phyloP scores from a whole-genome alignment of 768 basidiomycete genomes.

The Leccinum disarticulatum region DNA sequence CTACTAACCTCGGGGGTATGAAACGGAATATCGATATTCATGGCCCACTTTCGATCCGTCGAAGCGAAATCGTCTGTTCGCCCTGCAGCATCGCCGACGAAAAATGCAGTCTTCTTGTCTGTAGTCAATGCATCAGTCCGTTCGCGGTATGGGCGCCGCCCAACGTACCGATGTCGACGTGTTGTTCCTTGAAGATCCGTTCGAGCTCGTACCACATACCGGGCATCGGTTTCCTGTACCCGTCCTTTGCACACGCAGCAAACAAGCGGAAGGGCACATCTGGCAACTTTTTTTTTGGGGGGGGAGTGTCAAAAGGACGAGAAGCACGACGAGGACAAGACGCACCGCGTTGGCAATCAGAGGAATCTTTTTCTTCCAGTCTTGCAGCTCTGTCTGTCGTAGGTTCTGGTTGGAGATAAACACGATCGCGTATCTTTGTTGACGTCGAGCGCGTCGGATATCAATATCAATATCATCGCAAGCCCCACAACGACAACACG shows the following conservation, averaged over 20 bases:
- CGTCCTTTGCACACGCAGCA: slow-evolving; percentile 74
- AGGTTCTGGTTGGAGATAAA: slow-evolving; percentile 81
- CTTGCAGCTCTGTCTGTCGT: slow-evolving; percentile 44
- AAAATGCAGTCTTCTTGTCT: slow-evolving; percentile 72
- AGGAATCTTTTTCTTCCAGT: slow-evolving; percentile 78
- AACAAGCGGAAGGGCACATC: slow-evolving; percentile 75
- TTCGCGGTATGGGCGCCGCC: not conserved
- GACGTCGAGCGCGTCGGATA: not conserved
- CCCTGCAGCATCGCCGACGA: slow-evolving; percentile 90
- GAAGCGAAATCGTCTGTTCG: slow-evolving; percentile 73
- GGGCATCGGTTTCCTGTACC: slow-evolving; percentile 81
- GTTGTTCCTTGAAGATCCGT: slow-evolving; percentile 54
- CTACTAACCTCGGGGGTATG: slow-evolving; percentile 75
- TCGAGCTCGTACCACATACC: slow-evolving; percentile 84
- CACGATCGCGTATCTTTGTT: slow-evolving; percentile 62
- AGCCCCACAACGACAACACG: no score
- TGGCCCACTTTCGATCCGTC: slow-evolving; percentile 84
- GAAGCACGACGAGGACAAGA: slow-evolving; percentile 1
- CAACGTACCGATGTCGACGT: slow-evolving; percentile 61
- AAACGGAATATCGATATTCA: slow-evolving; percentile 73
- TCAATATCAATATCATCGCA: no score
- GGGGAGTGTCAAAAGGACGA: not conserved
- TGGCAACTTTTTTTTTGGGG: slow-evolving; percentile 51
- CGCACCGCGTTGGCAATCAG: slow-evolving; percentile 63
- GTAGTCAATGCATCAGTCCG: not conserved